Evolutionary conservation across 345 rosid species (phyloP), one percentile per base, ranked within the genome.

Genomic region (Conringia planisiliqua): DNA sequence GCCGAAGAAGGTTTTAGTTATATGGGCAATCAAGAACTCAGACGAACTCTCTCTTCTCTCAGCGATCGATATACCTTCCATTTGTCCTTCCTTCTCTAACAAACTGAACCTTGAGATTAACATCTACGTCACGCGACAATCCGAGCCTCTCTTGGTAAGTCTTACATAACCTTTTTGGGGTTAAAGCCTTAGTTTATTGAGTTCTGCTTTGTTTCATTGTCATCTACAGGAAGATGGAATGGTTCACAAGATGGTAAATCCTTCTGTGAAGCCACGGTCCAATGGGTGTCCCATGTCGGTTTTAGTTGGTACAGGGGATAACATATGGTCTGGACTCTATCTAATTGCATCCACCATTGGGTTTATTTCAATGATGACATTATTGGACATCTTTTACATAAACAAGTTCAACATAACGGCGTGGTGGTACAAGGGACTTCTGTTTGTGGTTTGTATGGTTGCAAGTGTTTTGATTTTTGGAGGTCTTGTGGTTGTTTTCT

Each of bases 391-490:
- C 46, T 85, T 79, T 71, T 91, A 91, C 78, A 68, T 91, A 33
- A 85, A 90, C 35, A 91, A 80, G n/a, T 85, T 54, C 50, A 70
- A 71, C 48, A 62, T 91, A 71, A 32, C 73, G 17, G 13, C 84
- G 1, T 94, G 97, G 97, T 94, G 97, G 98, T 89, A 87, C 84
- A 87, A 82, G 52, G 97, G 96, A 62, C 83, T 94, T 62, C 82
- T 91, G 29, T 85, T 88, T 51, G 5, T 87, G 17, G 81, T 64
- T 7, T 87, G 93, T 82, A 90, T 90, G 97, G 84, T 82, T 32
- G 86, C 78, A 29, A 78, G 97, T 66, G 84, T 85, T 65, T 14
- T 87, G 18, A 58, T 82, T 17, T 91, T 91, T 59, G 96, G 98
- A 48, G 96, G 97, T 40, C 47, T 76, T 10, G 92, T 88, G 63